Evolutionary conservation across 768 basidiomycete genomes (phyloP).

Genomic region (Grammothele lineata): DNA sequence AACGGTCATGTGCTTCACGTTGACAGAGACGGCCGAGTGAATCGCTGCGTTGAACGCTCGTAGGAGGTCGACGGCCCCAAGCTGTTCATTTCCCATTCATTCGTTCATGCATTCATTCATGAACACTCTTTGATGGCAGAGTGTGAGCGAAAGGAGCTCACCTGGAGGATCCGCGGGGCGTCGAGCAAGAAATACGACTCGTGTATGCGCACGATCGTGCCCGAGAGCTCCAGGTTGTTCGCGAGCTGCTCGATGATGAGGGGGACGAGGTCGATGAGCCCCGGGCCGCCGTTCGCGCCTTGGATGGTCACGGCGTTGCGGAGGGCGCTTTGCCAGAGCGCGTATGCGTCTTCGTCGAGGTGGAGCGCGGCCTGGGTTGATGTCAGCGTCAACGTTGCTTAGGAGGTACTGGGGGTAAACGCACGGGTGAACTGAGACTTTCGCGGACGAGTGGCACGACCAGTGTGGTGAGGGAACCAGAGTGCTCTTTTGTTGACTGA

Average conservation of each 20-base stretch:
- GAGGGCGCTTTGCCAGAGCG: slow-evolving; percentile 70
- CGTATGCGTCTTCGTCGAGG: slow-evolving; percentile 75
- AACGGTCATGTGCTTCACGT: slow-evolving; percentile 61
- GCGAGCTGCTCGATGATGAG: slow-evolving; percentile 54
- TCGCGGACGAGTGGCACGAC: slow-evolving; percentile 24
- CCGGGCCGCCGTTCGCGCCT: slow-evolving; percentile 40
- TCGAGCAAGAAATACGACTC: slow-evolving; percentile 82
- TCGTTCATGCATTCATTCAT: too few species aligned
- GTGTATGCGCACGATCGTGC: slow-evolving; percentile 58
- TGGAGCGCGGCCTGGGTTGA: slow-evolving; percentile 49
- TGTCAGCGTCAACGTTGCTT: not conserved
- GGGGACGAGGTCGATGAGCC: slow-evolving; percentile 64
- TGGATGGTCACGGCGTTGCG: slow-evolving; percentile 57
- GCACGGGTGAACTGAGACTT: slow-evolving; percentile 20
- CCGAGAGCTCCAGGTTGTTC: slow-evolving; percentile 70
- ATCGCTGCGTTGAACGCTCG: slow-evolving; percentile 50
- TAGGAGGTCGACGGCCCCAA: slow-evolving; percentile 53
- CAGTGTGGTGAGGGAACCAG: slow-evolving; percentile 12
- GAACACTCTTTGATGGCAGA: not conserved
- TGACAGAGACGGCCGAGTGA: slow-evolving; percentile 41
- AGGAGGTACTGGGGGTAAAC: not conserved
- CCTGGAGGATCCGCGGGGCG: slow-evolving; percentile 57
- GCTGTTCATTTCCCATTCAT: too few species aligned
- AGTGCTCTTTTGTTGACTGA: slow-evolving; percentile 57
- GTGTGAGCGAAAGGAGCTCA: slow-evolving; percentile 29